phyloP scores from a whole-genome alignment of 441 rosid genomes.

The Gossypium lobatum region DNA sequence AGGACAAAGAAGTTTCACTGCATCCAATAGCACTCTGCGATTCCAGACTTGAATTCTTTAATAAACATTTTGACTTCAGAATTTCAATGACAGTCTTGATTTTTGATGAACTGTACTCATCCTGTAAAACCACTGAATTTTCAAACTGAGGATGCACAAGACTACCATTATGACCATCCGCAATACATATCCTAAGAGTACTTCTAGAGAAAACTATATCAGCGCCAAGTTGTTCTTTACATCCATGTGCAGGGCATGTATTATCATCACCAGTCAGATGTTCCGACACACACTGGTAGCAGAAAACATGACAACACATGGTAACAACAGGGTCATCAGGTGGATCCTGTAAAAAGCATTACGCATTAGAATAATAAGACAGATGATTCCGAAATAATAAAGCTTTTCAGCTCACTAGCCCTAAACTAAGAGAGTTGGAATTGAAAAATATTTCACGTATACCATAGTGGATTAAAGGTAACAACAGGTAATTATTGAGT shows the following conservation, averaged over 20 bases:
- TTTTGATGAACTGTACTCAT: conserved; percentile 65
- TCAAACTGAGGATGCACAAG: conserved; percentile 33
- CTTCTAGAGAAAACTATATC: conserved; percentile 76
- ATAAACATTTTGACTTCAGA: conserved; percentile 45
- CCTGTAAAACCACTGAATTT: conserved; percentile 34
- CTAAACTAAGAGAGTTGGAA: neutral
- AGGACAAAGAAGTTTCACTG: conserved; percentile 32
- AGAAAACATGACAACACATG: conserved; percentile 83
- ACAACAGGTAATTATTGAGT: neutral
- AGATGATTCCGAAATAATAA: neutral
- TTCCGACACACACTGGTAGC: conserved; percentile 81
- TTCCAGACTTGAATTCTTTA: conserved; percentile 29
- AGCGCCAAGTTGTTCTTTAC: conserved; percentile 64
- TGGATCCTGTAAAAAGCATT: conserved; percentile 68
- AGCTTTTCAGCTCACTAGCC: conserved; percentile 1
- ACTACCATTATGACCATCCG: conserved; percentile 35
- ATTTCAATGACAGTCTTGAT: conserved; percentile 70
- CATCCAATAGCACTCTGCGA: conserved; percentile 25
- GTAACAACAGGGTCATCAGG: conserved; percentile 91
- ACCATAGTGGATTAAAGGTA: neutral
- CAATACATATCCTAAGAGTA: conserved; percentile 50
- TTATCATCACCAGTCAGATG: conserved; percentile 73
- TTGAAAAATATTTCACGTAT: neutral
- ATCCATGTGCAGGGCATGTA: conserved; percentile 60
- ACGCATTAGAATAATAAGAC: conserved; percentile 3